phyloP scores from a whole-genome alignment of 106 monocot genomes.

The Acanthochlamys bracteata region DNA sequence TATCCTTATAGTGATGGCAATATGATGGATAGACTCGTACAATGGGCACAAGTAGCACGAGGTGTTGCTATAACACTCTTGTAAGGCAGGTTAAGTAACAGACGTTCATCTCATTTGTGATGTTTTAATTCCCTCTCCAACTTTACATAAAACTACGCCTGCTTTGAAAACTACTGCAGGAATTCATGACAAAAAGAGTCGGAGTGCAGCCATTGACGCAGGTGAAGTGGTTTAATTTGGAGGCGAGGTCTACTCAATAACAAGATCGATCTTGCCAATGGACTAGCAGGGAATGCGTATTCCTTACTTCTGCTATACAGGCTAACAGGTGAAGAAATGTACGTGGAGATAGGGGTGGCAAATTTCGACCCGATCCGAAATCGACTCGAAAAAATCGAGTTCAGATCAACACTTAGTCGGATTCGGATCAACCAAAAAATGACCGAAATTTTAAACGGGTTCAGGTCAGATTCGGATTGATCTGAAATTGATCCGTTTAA shows the following conservation, averaged over 20 bases:
- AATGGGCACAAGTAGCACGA: conserved; percentile 39
- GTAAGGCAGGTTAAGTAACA: conserved; percentile 41
- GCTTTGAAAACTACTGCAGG: too few relatives aligned
- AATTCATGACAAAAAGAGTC: conserved; percentile 3
- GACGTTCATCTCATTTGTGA: too few relatives aligned
- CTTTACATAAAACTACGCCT: too few relatives aligned
- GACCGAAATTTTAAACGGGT: too few relatives aligned
- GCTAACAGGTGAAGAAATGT: conserved; percentile 26
- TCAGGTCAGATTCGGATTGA: too few relatives aligned
- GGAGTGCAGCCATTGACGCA: conserved; percentile 22
- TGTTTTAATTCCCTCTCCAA: too few relatives aligned
- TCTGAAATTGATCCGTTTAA: too few relatives aligned
- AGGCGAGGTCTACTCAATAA: conserved; percentile 15
- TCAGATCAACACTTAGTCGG: too few relatives aligned
- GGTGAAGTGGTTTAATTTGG: conserved; percentile 59
- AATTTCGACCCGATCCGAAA: too few relatives aligned
- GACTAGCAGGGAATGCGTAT: conserved; percentile 33
- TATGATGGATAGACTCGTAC: conserved; percentile 23
- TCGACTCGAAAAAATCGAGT: too few relatives aligned
- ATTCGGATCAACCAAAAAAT: too few relatives aligned
- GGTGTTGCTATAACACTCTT: conserved; percentile 28
- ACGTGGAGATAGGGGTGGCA: too few relatives aligned
- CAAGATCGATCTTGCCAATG: conserved; percentile 25
- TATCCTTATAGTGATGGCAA: conserved; percentile 34
- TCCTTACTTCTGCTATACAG: conserved; percentile 34